Evolutionary conservation across 352 stramenopile species (phyloP).

Genomic region (Thalassiosira oceanica): DNA sequence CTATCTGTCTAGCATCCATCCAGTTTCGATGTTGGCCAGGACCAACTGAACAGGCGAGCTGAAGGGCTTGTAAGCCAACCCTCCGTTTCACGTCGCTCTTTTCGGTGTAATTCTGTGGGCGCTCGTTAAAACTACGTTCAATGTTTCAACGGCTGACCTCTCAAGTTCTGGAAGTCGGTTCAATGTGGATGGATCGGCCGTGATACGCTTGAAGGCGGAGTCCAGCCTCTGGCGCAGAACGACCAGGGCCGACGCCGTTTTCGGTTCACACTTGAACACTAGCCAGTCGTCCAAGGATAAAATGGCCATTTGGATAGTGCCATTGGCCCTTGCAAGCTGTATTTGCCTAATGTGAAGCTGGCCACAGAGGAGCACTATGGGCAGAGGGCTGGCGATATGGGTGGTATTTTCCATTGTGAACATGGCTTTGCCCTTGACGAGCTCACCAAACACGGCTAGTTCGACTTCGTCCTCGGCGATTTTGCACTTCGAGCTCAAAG

Average conservation of each 20-base stretch:
- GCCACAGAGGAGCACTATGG: conserved; percentile 69
- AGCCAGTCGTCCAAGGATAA: conserved; percentile 73
- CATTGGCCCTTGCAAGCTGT: conserved; percentile 13
- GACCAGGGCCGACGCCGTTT: conserved; percentile 27
- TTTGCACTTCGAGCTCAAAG: conserved; percentile 62
- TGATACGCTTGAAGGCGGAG: conserved; percentile 34
- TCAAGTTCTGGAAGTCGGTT: conserved; percentile 17
- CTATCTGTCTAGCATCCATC: too few species aligned
- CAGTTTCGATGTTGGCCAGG: too few species aligned
- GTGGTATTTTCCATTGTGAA: conserved; percentile 74
- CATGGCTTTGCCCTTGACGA: conserved; percentile 63
- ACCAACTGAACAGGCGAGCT: too few species aligned
- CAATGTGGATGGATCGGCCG: conserved; percentile 38
- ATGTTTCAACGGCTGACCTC: conserved; percentile 35
- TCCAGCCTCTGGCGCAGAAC: conserved; percentile 39
- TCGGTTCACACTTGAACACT: conserved; percentile 53
- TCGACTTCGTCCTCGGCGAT: conserved; percentile 57
- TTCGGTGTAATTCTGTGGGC: conserved; percentile 22
- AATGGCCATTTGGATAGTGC: conserved; percentile 24
- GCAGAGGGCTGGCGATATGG: conserved; percentile 54
- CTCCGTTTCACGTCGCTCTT: not conserved
- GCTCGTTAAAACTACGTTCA: conserved; percentile 43
- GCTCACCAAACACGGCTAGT: conserved; percentile 68
- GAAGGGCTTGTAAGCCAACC: too few species aligned
- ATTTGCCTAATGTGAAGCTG: conserved; percentile 47